A percentile compares a stretch with the other conserved stretches of the same genome.
phyloP scores from a whole-genome alignment of 78 protist species.

The Mantamonas sphyraenae region DNA sequence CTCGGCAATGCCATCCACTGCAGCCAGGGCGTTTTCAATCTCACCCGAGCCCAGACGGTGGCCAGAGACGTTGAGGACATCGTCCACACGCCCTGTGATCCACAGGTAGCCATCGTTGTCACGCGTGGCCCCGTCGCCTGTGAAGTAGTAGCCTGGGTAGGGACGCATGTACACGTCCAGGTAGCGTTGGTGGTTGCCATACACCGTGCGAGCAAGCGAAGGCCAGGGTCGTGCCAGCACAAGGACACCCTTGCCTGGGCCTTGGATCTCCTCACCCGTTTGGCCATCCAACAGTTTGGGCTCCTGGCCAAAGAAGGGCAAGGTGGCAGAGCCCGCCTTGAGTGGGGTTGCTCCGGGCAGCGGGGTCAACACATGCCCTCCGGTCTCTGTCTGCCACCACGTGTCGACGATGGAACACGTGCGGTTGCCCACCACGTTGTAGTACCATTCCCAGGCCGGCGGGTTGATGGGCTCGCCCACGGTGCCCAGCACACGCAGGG shows the following conservation, averaged over 20 bases:
- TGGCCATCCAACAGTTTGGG: slow-evolving; percentile 64
- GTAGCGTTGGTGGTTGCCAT: slow-evolving; percentile 61
- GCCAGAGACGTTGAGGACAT: slow-evolving; percentile 84
- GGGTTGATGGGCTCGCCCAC: slow-evolving; percentile 95
- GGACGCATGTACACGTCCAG: slow-evolving; percentile 47
- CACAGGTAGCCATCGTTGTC: slow-evolving; percentile 82
- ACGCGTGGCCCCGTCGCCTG: slow-evolving; percentile 79
- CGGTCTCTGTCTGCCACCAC: slow-evolving; percentile 96
- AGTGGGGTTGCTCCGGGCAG: slow-evolving; percentile 81
- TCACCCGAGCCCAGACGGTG: slow-evolving; percentile 95
- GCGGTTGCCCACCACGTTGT: slow-evolving; percentile 69
- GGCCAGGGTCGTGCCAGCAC: slow-evolving; percentile 79
- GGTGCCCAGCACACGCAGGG: slow-evolving; percentile 73
- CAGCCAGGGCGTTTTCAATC: slow-evolving; percentile 68
- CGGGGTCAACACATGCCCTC: slow-evolving; percentile 83
- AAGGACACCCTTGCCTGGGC: slow-evolving; percentile 45
- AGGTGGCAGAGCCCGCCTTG: slow-evolving; percentile 87
- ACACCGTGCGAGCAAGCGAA: slow-evolving; percentile 71
- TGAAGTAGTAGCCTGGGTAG: slow-evolving; percentile 77
- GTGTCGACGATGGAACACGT: slow-evolving; percentile 91
- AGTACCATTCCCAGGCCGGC: slow-evolving; percentile 86
- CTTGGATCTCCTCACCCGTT: slow-evolving; percentile 25
- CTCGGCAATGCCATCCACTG: slow-evolving; percentile 48
- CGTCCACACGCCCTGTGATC: slow-evolving; percentile 90
- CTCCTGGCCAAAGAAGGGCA: slow-evolving; percentile 90